Evolutionary conservation across 2,329 filamentous ascomycete species (phyloP).

Genomic region (Colletotrichum ledebouriae): DNA sequence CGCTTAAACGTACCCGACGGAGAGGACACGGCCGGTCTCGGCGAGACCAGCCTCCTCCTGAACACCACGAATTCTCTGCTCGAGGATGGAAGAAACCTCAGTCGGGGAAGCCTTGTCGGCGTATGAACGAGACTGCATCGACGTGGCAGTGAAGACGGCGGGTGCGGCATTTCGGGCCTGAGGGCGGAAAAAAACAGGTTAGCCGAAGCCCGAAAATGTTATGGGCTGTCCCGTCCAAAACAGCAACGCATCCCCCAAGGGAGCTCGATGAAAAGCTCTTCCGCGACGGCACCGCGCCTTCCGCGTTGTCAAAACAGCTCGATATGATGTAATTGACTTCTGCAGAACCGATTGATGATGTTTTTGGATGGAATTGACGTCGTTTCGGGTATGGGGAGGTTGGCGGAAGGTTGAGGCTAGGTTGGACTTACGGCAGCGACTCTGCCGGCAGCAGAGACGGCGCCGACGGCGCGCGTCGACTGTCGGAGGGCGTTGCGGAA

Average conservation of each 20-base stretch:
- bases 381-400: constrained; percentile 53
- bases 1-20: constrained; percentile 86
- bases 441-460: constrained; percentile 92
- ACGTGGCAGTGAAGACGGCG: constrained; percentile 77
- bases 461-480: constrained; percentile 94
- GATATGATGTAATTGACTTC: constrained; percentile 52
- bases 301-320: constrained; percentile 55
- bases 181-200: constrained; percentile 63
- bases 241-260: constrained; percentile 48
- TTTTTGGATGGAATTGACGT: constrained; percentile 62
- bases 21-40: constrained; percentile 98
- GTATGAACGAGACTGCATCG: constrained; percentile 86
- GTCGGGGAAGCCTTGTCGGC: constrained; percentile 95
- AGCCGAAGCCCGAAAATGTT: constrained; percentile 66
- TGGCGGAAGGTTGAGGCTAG: constrained; percentile 43
- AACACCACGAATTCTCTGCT: constrained; percentile 98
- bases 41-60: constrained; percentile 96
- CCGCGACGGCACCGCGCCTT: constrained; percentile 37
- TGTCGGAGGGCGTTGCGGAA: constrained; percentile 98
- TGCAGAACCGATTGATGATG: constrained; percentile 54
- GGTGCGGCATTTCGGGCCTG: constrained; percentile 91
- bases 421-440: constrained; percentile 87
- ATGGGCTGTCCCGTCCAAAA: constrained; percentile 44
- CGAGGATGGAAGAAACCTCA: constrained; percentile 98
- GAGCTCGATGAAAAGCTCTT: constrained; percentile 53